Percentiles rank a stretch among this genome's conserved stretches.
Conservation (phyloP, 202 grass and related monocot genomes). For the Thinopyrum obtusiflorum region DNA sequence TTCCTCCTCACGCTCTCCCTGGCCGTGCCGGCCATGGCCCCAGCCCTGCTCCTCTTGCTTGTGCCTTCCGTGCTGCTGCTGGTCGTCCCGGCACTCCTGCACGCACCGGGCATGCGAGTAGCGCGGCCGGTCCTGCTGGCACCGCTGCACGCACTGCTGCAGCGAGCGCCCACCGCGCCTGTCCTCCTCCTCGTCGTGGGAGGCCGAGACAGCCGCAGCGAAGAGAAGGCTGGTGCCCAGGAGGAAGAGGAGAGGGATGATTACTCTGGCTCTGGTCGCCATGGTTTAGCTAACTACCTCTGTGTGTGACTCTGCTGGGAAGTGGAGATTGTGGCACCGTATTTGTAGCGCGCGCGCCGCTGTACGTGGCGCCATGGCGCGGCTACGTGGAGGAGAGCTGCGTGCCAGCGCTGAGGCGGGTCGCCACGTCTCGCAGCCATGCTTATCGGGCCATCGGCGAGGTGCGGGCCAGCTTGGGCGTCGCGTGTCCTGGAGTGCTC, state of each 20-base stretch:
- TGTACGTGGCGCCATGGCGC: slow-evolving; percentile 47
- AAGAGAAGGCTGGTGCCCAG: slow-evolving; percentile 30
- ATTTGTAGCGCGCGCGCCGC: neutral
- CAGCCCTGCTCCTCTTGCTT: neutral
- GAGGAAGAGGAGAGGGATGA: slow-evolving; percentile 3
- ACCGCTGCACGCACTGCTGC: slow-evolving; percentile 26
- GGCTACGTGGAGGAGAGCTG: slow-evolving; percentile 39
- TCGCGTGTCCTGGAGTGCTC: neutral
- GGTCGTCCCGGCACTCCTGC: slow-evolving; percentile 26
- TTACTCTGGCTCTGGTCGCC: neutral
- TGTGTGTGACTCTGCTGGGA: neutral
- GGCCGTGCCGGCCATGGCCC: neutral
- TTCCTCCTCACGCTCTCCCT: neutral
- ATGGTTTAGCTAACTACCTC: neutral
- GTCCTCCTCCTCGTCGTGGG: neutral
- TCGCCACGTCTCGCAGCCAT: slow-evolving; percentile 38
- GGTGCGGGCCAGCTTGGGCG: slow-evolving; percentile 31
- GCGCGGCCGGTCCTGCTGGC: slow-evolving; percentile 29
- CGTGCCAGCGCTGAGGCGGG: neutral
- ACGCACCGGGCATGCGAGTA: slow-evolving; percentile 25
- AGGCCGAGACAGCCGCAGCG: neutral
- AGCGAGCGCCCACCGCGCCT: slow-evolving; percentile 9
- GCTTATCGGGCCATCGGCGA: slow-evolving; percentile 30
- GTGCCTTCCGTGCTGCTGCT: neutral
- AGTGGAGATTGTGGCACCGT: neutral